These are phyloP conservation scores for Stephania yunnanensis DNA, from an alignment of 164 flowering plant genomes.

Conservation along the genomic window DNA sequence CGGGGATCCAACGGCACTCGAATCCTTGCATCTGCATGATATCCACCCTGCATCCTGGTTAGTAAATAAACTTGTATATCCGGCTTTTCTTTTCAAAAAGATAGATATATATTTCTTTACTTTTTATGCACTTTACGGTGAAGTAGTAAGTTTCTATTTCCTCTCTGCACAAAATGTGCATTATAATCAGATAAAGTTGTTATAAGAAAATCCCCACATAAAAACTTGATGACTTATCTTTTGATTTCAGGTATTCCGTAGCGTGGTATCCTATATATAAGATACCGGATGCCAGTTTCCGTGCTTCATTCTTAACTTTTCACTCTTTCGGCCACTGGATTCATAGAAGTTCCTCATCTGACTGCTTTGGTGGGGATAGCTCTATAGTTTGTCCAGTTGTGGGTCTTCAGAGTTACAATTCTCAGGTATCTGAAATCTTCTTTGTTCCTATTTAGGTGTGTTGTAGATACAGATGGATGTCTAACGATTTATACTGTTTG, in stretches of 20 bases:
- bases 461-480: background rate
- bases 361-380: conserved; percentile 17
- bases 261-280: conserved; percentile 93
- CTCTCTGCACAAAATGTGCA: background rate
- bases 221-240: background rate
- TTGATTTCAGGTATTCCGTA: conserved; percentile 62
- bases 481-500: background rate
- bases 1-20: conserved; percentile 53
- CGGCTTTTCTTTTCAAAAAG: background rate
- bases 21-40: conserved; percentile 38
- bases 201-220: background rate
- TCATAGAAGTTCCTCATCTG: conserved; percentile 22
- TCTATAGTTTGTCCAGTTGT: conserved; percentile 51
- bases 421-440: conserved; percentile 43
- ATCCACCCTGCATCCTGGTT: conserved; percentile 75
- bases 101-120: no score
- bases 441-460: background rate
- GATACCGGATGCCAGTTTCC: conserved; percentile 62
- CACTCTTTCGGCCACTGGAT: conserved; percentile 69
- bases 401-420: conserved; percentile 71
- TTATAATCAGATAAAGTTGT: background rate
- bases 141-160: background rate
- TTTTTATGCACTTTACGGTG: no score
- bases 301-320: conserved; percentile 72
- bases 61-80: conserved; percentile 17